Evolutionary conservation across 129 eudicot genomes (phyloP), one percentile per base, ranked within the genome.

Genomic region (Arctium lappa): DNA sequence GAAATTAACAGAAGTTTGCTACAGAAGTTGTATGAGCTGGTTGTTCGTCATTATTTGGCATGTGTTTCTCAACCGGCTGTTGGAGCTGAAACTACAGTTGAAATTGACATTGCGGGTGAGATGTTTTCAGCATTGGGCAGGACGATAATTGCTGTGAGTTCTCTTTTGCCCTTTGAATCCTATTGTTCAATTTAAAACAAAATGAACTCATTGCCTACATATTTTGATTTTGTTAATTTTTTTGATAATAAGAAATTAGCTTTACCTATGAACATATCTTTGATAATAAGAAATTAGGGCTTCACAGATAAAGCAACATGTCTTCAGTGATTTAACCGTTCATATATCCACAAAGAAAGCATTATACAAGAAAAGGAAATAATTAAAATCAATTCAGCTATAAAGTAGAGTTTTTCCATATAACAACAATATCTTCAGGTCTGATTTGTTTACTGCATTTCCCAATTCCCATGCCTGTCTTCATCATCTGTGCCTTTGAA

Each of bases 41-140:
- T 95, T 70, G 98, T 93, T 86, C 98, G 98, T 65, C 99, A 95
- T 90, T 95, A 87, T 82, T 86, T 95, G 80, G 99, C 99, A 31
- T 95, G 98, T 88, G 98, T 95, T 79, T 95, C 99, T 83, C 94
- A 90, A 83, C 99, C 99, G 69, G 99, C 99, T 38, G 81, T 90
- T 37, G 95, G 98, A 32, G 99, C 99, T 48, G 98, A 93, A 89
- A 95, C 99, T 70, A 93, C 90, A 30, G 98, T 95, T 37, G 94
- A 93, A 34, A 89, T 91, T 62, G 99, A 95, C 86, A 91, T 95
- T 86, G 99, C 99, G 8, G 95, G 99, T 37, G 99, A 95, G 85
- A 75, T 48, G 65, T 95, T 95, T 86, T 89, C 91, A 76, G 89
- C 98, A 74, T 84, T 89, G 76, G 98, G 98, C 63, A 93, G 99